These are phyloP conservation scores for Chamaecrista fasciculata DNA, from an alignment of 306 rosid genomes.

Conservation along the genomic window DNA sequence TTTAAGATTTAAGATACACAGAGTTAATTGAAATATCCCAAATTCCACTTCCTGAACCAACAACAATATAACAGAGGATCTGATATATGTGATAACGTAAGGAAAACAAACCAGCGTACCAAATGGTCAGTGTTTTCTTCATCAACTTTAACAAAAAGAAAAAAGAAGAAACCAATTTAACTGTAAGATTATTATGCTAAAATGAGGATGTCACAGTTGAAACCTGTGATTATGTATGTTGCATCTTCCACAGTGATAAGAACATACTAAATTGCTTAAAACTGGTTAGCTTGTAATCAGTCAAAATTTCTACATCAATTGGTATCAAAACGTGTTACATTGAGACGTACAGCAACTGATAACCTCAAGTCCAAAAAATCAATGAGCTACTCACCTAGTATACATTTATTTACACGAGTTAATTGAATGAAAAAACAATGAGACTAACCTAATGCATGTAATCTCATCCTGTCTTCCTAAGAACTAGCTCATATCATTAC, in stretches of 20 bases:
- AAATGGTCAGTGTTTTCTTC: no score
- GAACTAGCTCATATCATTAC: no score
- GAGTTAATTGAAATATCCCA: no score
- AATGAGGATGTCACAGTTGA: not conserved
- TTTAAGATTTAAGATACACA: no score
- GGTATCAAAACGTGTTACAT: constrained; percentile 9
- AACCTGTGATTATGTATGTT: not conserved
- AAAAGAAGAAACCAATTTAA: no score
- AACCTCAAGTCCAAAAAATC: not conserved
- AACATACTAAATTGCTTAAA: constrained; percentile 20
- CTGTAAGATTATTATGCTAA: not conserved
- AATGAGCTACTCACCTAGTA: not conserved
- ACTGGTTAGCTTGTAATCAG: constrained; percentile 14
- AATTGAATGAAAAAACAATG: constrained; percentile 1
- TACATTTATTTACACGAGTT: not conserved
- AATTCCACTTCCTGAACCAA: no score
- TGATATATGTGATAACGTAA: no score
- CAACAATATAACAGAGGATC: no score
- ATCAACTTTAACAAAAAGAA: no score
- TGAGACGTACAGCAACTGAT: not conserved
- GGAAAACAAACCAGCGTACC: no score
- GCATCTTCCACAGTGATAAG: constrained; percentile 1
- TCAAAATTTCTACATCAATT: constrained; percentile 19
- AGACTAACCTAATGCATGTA: not conserved
- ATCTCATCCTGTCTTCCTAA: not conserved